Conservation (phyloP, 169 alveolate genomes). For the Eimeria acervulina region DNA sequence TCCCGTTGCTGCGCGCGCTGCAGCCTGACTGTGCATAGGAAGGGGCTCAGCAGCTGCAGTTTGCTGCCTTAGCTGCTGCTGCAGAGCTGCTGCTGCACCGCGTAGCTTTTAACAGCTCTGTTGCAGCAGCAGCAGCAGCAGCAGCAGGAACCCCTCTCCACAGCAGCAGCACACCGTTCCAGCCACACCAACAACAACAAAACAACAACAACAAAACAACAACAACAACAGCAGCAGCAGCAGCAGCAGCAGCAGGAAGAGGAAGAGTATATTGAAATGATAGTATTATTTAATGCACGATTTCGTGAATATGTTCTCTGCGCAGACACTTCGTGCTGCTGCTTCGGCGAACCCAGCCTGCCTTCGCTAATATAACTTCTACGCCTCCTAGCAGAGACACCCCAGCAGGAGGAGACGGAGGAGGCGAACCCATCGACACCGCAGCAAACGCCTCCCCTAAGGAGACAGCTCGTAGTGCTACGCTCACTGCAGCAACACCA, state of each 20-base stretch:
- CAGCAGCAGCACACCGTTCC: neutral
- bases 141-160: neutral
- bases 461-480: neutral
- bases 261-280: neutral
- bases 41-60: neutral
- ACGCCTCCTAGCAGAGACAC: neutral
- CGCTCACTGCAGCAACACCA: too few relatives aligned
- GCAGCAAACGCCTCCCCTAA: neutral
- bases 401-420: neutral
- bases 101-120: too few relatives aligned
- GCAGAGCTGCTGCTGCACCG: neutral
- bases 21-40: neutral
- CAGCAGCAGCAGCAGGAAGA: slow-evolving; percentile 19
- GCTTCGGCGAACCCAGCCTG: neutral
- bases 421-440: neutral
- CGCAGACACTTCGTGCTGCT: neutral
- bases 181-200: neutral
- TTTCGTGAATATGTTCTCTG: neutral
- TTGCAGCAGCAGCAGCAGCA: slow-evolving; percentile 10
- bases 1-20: too few relatives aligned
- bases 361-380: neutral
- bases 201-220: too few relatives aligned
- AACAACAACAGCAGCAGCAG: neutral
- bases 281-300: neutral
- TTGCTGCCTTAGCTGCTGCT: neutral